Evolutionary conservation across 2,329 filamentous ascomycete genomes (phyloP), one percentile per base, ranked within the genome.

Genomic region (Trichophyton simii): DNA sequence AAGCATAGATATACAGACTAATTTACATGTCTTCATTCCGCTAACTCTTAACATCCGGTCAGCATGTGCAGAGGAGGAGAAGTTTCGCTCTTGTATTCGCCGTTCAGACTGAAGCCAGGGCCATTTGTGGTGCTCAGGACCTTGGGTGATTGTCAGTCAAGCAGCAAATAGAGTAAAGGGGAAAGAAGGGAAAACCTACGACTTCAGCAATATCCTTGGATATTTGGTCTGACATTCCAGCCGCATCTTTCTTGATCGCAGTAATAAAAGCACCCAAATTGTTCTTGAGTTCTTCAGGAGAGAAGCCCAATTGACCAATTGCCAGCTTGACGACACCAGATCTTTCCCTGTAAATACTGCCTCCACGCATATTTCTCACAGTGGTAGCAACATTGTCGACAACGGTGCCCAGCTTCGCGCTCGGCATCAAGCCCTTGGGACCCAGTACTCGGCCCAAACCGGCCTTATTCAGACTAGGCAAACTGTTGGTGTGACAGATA

Each of bases 371-470:
- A 66, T 92, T 89, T 68, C 83, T 83, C 69, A 99, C 88, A 38
- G 85, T 82, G n/a, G 79, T 75, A 60, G 82, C 82, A 15, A 96
- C 82, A 71, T 95, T 87, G 70, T 83, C 87, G 25, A 95, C 90
- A 61, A 99, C 88, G 0, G 94, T 97, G 66, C 90, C 91, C 64
- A 84, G 84, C 80, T 96, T 96, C 63, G 82, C 77, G 72, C 84
- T 95, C 4, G 94, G 94, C 94, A 99, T 97, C 70, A 99, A 75
- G 2, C 91, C 91, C 74, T 84, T 86, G 54, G 95, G 94, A 69
- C 94, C 94, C 20, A 99, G 79, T 50, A 96, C 82, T 66, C 87
- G 83, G 65, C 88, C 92, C 65, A 99, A 74, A 0, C 83, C 84
- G 41, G 91, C 87, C 78, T 94, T 91, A 72, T 87, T 87, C 69